phyloP scores from a whole-genome alignment of 257 asterid genomes.

The Capsicum baccatum region DNA sequence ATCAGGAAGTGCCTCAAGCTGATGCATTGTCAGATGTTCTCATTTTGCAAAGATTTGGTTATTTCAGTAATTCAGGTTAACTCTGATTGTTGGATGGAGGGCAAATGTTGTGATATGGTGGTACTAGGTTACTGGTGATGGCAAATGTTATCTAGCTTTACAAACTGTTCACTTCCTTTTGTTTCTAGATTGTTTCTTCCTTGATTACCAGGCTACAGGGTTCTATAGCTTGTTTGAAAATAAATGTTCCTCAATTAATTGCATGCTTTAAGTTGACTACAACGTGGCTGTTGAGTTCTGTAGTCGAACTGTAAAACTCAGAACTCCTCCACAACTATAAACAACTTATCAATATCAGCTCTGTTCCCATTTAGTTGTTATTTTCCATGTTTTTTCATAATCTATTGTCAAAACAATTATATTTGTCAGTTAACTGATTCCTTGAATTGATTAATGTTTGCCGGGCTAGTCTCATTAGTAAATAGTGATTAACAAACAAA shows the following conservation, averaged over 20 bases:
- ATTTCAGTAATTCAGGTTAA: conserved; percentile 28
- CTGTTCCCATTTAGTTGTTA: background rate
- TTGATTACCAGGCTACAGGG: background rate
- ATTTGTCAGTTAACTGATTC: background rate
- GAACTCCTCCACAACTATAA: background rate
- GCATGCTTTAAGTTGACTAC: background rate
- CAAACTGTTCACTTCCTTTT: background rate
- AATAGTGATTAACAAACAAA: background rate
- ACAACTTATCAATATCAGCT: background rate
- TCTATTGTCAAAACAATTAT: background rate
- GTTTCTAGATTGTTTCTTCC: background rate
- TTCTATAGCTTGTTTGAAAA: conserved; percentile 4
- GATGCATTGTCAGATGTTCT: conserved; percentile 55
- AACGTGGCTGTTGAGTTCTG: background rate
- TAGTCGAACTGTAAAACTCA: background rate
- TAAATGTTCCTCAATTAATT: background rate
- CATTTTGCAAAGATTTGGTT: conserved; percentile 85
- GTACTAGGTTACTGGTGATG: background rate
- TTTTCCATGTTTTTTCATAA: background rate
- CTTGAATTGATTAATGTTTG: background rate
- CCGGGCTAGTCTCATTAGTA: background rate
- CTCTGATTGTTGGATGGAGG: conserved; percentile 17
- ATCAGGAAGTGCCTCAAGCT: conserved; percentile 31
- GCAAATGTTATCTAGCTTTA: background rate
- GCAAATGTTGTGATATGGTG: conserved; percentile 19